These are phyloP conservation scores for Aquanectria penicillioides DNA, from an alignment of 2,329 filamentous ascomycete species.

Conservation along the genomic window DNA sequence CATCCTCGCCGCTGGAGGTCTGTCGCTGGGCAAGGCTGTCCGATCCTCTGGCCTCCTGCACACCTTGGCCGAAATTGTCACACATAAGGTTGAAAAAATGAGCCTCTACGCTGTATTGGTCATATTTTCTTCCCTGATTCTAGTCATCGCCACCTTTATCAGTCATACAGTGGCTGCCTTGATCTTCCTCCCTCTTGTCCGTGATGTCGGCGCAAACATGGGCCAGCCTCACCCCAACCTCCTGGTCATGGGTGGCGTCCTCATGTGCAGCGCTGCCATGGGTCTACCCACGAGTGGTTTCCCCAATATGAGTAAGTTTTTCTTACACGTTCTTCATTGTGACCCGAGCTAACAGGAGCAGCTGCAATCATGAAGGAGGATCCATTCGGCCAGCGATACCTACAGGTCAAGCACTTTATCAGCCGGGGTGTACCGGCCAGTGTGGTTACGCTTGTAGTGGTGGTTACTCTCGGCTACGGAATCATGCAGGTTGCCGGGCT, in stretches of 20 bases:
- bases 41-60: constrained; percentile 92
- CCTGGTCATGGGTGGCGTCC: constrained; percentile 90
- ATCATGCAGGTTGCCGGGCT: constrained; percentile 83
- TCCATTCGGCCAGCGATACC: constrained; percentile 88
- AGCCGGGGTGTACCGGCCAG: constrained; percentile 91
- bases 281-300: constrained; percentile 95
- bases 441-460: constrained; percentile 81
- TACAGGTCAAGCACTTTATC: constrained; percentile 93
- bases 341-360: constrained; percentile 49
- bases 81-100: constrained; percentile 76
- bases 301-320: constrained; percentile 95
- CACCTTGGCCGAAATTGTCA: constrained; percentile 84
- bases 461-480: constrained; percentile 90
- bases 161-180: constrained; percentile 96
- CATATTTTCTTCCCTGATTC: constrained; percentile 84
- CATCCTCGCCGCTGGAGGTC: constrained; percentile 92
- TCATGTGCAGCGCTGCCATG: constrained; percentile 99
- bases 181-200: constrained; percentile 91
- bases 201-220: constrained; percentile 86
- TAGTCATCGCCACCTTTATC: constrained; percentile 97
- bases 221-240: constrained; percentile 91
- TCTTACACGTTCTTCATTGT: not conserved
- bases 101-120: constrained; percentile 87
- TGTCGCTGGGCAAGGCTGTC: constrained; percentile 93
- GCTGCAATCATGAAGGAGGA: constrained; percentile 99